Evolutionary conservation across 164 flowering plant genomes (phyloP), one percentile per base, ranked within the genome.

Genomic region (Liquidambar formosana): DNA sequence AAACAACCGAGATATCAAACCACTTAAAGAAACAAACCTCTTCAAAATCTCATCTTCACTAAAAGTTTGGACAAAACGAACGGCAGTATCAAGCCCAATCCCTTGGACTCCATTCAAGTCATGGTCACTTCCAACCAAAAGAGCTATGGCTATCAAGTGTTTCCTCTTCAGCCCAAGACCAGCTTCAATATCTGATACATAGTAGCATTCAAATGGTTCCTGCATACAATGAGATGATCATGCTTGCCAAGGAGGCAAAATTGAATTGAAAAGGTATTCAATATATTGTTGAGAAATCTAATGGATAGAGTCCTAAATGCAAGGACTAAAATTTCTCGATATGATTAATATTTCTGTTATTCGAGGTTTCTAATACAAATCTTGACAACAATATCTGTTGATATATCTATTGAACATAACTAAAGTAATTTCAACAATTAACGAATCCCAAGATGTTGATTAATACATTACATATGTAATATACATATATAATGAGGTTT

Each of bases 131-230:
- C 99, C 98, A 71, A 88, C 96, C 86, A 96, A 80, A 70, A 96
- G 94, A 63, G 94, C 82, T 18, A 96, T 83, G 53, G 94, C 97
- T 63, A 96, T 82, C 71, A 96, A 77, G 61, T 93, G 99, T 28
- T 81, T 80, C 79, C 98, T 88, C 83, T 80, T 84, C 73, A 96
- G 73, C 14, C 97, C 95, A 69, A 93, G 95, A 62, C 94, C 91
- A 71, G 82, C 82, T 80, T 93, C 97, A 74, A 96, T 87, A 69
- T 93, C 97, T 59, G 88, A 82, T 73, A 88, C 83, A 68, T 78
- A 68, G 80, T 93, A 96, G 84, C 98, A 93, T 71, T 93, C 98
- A 76, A 96, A 77, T 61, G 95, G 96, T 72, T 88, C 96, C 99
- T 96, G 90, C 81, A 81, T 52, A 67, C 52, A 72, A 75, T 59